Evolutionary conservation across 2,329 filamentous ascomycete species (phyloP).

Genomic region (Alternaria tenuissima): DNA sequence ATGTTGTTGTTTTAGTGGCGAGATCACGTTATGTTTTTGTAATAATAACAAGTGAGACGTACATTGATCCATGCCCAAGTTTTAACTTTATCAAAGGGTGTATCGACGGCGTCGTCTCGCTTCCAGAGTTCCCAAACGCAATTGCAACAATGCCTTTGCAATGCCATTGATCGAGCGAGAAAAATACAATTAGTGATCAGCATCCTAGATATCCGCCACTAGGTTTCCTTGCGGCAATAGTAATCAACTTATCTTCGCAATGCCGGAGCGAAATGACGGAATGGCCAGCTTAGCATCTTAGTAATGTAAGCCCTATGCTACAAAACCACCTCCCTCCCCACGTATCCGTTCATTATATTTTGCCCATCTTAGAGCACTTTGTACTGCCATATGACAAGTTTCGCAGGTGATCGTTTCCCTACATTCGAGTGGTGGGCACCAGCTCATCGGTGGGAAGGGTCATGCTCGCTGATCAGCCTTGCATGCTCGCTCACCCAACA

Average conservation of each 20-base stretch:
- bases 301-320: not conserved
- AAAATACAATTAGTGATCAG: not conserved
- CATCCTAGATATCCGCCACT: not conserved
- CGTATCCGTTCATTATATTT: not conserved
- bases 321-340: not conserved
- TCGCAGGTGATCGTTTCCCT: not conserved
- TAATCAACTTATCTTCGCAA: not conserved
- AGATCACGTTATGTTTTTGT: not conserved
- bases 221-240: not conserved
- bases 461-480: not conserved
- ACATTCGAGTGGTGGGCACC: not conserved
- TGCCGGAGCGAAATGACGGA: not conserved
- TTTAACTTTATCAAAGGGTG: not conserved
- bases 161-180: not conserved
- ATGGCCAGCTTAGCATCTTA: not conserved
- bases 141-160: not conserved
- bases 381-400: not conserved
- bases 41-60: not conserved
- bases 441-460: not conserved
- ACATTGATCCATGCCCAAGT: not conserved
- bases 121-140: not conserved
- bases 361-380: not conserved
- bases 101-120: not conserved
- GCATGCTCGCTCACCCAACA: not conserved
- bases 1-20: not conserved